Evolutionary conservation across 2,329 filamentous ascomycete species (phyloP).

Genomic region (Penicillium corylophilum): DNA sequence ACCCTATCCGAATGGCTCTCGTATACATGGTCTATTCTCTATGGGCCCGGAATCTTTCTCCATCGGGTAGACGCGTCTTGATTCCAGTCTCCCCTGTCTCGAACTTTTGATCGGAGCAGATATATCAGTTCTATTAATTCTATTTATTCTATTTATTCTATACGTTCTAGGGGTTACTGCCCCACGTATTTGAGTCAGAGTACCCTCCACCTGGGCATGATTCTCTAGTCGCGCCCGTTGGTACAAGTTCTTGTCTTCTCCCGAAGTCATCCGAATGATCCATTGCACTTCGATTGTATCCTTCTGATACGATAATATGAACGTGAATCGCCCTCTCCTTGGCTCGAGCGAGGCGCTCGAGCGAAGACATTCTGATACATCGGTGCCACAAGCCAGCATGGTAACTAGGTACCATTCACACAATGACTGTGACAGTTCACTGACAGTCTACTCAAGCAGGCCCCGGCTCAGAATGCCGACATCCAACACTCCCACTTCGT

Average conservation of each 20-base stretch:
- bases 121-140: neutral
- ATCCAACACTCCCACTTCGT: slow-evolving; percentile 37
- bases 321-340: slow-evolving; percentile 15
- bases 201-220: neutral
- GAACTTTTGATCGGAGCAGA: neutral
- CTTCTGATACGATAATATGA: slow-evolving; percentile 10
- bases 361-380: slow-evolving; percentile 22
- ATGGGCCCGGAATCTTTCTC: slow-evolving; percentile 11
- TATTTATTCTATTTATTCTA: neutral
- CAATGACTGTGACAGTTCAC: neutral
- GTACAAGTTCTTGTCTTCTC: neutral
- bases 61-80: slow-evolving; percentile 6
- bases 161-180: neutral
- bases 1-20: neutral
- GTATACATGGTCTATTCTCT: slow-evolving; percentile 1
- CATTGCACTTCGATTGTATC: neutral
- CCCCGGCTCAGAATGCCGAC: slow-evolving; percentile 12
- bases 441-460: neutral
- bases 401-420: slow-evolving; percentile 5
- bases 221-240: neutral
- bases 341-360: slow-evolving; percentile 15
- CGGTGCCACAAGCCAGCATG: slow-evolving; percentile 18
- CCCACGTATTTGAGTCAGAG: neutral
- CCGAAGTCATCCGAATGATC: neutral
- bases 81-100: neutral